Evolutionary conservation across 345 rosid genomes (phyloP).

Genomic region (Gossypium anomalum): DNA sequence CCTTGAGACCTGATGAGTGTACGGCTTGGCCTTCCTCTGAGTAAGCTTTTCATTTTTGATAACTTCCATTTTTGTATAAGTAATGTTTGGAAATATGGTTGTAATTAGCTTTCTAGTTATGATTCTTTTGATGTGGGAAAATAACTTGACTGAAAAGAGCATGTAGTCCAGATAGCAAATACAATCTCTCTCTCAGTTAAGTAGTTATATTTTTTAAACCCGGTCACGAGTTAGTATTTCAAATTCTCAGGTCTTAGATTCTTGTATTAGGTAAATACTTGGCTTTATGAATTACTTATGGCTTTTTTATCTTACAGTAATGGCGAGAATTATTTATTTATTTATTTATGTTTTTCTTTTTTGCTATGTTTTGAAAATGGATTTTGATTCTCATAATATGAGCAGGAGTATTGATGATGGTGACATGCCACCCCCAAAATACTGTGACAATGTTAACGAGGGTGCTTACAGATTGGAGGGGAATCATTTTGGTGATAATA

Average conservation of each 20-base stretch:
- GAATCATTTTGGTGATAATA: constrained; percentile 35
- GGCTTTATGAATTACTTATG: constrained; percentile 7
- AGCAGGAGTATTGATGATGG: constrained; percentile 50
- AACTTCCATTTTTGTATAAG: neutral
- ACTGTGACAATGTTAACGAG: constrained; percentile 39
- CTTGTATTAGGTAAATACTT: constrained; percentile 6
- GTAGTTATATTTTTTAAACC: neutral
- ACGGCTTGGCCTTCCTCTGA: constrained; percentile 43
- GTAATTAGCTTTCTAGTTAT: neutral
- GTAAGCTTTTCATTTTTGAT: constrained; percentile 45
- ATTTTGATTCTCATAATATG: constrained; percentile 22
- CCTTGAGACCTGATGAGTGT: constrained; percentile 46
- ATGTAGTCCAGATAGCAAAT: no score
- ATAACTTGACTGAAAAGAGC: no score
- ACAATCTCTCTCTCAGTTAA: neutral
- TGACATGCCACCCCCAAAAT: constrained; percentile 29
- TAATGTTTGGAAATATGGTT: neutral
- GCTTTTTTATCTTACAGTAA: constrained; percentile 1
- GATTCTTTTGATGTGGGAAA: neutral
- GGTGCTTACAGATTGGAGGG: constrained; percentile 41
- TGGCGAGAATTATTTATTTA: neutral
- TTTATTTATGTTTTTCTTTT: neutral
- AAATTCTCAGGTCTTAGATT: neutral
- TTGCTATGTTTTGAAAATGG: constrained; percentile 10
- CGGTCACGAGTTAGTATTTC: neutral